Base-by-base conservation (phyloP, 306 rosid genomes). In the Begonia peltatifolia region DNA sequence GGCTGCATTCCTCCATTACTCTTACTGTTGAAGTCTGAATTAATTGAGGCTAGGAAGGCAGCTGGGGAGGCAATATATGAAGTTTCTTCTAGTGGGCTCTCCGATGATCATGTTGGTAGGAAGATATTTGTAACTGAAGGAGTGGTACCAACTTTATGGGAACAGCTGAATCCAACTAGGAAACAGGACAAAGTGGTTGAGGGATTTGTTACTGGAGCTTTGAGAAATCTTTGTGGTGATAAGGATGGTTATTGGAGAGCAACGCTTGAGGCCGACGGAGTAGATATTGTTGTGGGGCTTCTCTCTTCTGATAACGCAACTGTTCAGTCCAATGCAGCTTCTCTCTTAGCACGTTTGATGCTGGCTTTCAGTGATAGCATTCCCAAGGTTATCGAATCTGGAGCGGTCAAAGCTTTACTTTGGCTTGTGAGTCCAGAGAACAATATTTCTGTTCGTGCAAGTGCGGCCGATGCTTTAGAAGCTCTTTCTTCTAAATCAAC, bases 381-480 rank as follows among this genome's bases (percentile, higher is more conserved):
- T 66, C 87, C 87, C 63, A 85, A 83, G 72, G 94, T 85, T 42
- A 80, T 85, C 78, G 92, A 82, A 63, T 78, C 95, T 70, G 94
- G 92, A 60, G 97, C 97, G 17, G 84, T 90, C 65, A 71, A 71
- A 71, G 95, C 84, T 53, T 76, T 90, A 72, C 94, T 90, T 61
- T 61, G 12, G 71, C 95, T 90, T 49, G 69, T 90, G 55, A 81
- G 87, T 63, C 77, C 49, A 67, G 68, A 90, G 71, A 85, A 90
- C 73, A 74, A 85, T 60, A 68, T 79, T 76, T 78, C 95, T 72
- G 95, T 90, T 7, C 81, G 94, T 52, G 94, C 95, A 51, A 83
- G 97, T 80, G 95, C 97, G 65, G 97, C 97, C 36, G 92, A 90
- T 71, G 97, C 95, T 65, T 67, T 90, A 50, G 95, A 90, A 81